Evolutionary conservation across 257 asterid species (phyloP).

Genomic region (Sherardia arvensis): DNA sequence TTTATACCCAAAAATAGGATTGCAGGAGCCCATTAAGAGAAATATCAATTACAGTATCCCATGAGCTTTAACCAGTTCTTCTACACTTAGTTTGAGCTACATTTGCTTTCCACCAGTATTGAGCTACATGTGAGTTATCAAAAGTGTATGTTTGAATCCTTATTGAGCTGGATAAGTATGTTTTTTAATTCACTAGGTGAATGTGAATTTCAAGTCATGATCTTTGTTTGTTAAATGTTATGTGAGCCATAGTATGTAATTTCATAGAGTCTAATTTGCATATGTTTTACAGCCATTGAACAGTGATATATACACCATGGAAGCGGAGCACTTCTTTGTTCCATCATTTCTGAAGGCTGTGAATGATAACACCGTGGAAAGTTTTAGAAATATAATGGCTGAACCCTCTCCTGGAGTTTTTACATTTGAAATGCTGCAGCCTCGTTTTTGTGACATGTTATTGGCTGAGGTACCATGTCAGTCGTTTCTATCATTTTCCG

Average conservation of each 20-base stretch:
- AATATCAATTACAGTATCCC: background rate
- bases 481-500: slow-evolving; percentile 16
- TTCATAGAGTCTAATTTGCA: background rate
- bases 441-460: slow-evolving; percentile 80
- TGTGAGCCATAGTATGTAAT: background rate
- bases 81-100: background rate
- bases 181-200: background rate
- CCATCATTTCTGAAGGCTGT: slow-evolving; percentile 75
- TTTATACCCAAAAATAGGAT: background rate
- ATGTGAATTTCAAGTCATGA: background rate
- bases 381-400: slow-evolving; percentile 61
- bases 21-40: background rate
- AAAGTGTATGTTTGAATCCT: background rate
- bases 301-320: slow-evolving; percentile 58
- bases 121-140: background rate
- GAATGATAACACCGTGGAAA: slow-evolving; percentile 62
- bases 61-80: background rate
- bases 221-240: slow-evolving; percentile 7
- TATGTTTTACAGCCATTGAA: slow-evolving; percentile 60
- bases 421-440: slow-evolving; percentile 85
- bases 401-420: slow-evolving; percentile 92
- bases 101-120: background rate
- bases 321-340: slow-evolving; percentile 54
- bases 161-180: background rate
- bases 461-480: slow-evolving; percentile 64